Evolutionary conservation across 176 grass and related monocot genomes (phyloP), one percentile per base, ranked within the genome.

Genomic region (Rhynchospora breviuscula): DNA sequence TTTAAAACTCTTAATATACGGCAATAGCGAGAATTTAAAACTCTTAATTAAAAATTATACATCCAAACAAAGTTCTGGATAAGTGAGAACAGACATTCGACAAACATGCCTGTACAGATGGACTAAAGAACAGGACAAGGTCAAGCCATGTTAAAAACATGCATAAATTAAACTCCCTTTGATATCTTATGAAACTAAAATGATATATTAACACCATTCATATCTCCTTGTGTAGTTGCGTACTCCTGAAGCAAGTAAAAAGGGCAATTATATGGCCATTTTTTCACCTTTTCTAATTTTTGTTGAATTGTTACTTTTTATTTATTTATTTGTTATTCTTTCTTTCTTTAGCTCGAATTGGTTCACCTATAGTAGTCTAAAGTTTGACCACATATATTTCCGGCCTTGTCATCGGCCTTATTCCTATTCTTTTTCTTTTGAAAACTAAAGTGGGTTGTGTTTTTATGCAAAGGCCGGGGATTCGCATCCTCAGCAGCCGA

Each of bases 71-170:
- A 10, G 13, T 63, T 18, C 18, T 82, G 80, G 80, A 82, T 67
- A 82, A 82, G 80, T 14, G 9, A 77, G 49, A 56, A 56, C 49
- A 67, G 52, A 61, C 80, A 82, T 67, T 66, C 63, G 80, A 82
- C 80, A 67, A 65, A 82, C 61, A 82, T 65, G 80, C 80, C 26
- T 67, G 56, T 79, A 52, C 22, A 63, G 79, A 60, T 31, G 61
- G 43, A 23, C 60, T 21, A 14, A 65, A 81, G 10, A 59, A 49
- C 40, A 81, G 59, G 79, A 49, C 7, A 61, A 80, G 44, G 78
- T 43, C 60, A 62, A 61, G 14, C 7, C 52, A 59, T 79, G 49
- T 59, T 79, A 5, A 56, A 60, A 15, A 79, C 51, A 57, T 59
- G 21, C 63, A 63, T 82, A 67, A 82, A 48, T 82, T 82, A 82